Evolutionary conservation across 1,284 basidiomycete species (phyloP).

Genomic region (Leccinum pallidistipes): DNA sequence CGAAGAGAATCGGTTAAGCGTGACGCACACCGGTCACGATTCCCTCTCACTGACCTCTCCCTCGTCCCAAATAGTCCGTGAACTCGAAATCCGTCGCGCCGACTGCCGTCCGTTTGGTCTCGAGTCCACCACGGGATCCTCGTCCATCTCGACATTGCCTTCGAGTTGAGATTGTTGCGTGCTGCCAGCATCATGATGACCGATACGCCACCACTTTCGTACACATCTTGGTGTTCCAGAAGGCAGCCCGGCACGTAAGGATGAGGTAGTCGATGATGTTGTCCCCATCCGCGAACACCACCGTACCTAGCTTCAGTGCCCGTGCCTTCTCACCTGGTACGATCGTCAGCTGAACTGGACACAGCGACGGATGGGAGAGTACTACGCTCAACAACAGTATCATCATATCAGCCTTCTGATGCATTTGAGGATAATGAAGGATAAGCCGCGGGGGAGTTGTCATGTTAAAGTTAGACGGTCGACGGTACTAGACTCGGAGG

Average conservation of each 20-base stretch:
- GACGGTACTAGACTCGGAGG: too few relatives aligned
- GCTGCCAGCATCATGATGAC: slow-evolving; percentile 12
- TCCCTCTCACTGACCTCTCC: slow-evolving; percentile 61
- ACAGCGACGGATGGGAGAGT: slow-evolving; percentile 62
- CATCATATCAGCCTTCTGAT: slow-evolving; percentile 70
- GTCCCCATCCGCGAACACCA: slow-evolving; percentile 69
- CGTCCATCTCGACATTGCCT: slow-evolving; percentile 47
- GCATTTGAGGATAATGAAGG: slow-evolving; percentile 47
- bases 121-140: slow-evolving; percentile 47
- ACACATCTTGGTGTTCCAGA: slow-evolving; percentile 76
- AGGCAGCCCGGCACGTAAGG: slow-evolving; percentile 69
- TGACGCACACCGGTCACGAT: slow-evolving; percentile 71
- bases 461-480: neutral
- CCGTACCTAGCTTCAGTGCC: slow-evolving; percentile 66
- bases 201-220: slow-evolving; percentile 66
- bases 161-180: slow-evolving; percentile 4
- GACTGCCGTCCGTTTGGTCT: slow-evolving; percentile 46
- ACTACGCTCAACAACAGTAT: slow-evolving; percentile 52
- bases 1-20: slow-evolving; percentile 48
- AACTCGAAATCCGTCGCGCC: slow-evolving; percentile 73
- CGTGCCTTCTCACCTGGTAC: slow-evolving; percentile 65
- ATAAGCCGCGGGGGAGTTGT: neutral
- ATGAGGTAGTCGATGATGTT: slow-evolving; percentile 76
- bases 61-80: slow-evolving; percentile 79
- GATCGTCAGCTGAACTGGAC: slow-evolving; percentile 62